Evolutionary conservation across 2,329 filamentous ascomycete genomes (phyloP).

Genomic region (Drechslerella stenobrocha): DNA sequence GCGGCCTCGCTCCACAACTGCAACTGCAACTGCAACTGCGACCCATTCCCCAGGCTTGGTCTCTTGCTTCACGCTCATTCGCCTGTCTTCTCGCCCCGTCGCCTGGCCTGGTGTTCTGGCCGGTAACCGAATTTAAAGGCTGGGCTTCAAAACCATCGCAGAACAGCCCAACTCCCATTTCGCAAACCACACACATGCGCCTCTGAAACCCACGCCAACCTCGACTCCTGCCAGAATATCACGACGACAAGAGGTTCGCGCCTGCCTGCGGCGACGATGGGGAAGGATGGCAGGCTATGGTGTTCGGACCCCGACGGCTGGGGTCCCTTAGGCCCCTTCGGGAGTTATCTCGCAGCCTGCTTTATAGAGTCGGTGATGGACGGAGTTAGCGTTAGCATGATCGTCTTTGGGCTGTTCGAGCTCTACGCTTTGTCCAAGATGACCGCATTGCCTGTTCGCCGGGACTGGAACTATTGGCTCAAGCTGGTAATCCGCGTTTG

Average conservation of each 20-base stretch:
- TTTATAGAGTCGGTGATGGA: constrained; percentile 92
- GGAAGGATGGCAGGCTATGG: constrained; percentile 47
- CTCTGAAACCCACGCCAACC: too few relatives aligned
- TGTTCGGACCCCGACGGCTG: constrained; percentile 64
- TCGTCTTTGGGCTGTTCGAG: constrained; percentile 74
- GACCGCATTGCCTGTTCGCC: constrained; percentile 68
- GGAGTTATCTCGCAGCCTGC: constrained; percentile 96
- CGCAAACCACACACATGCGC: too few relatives aligned
- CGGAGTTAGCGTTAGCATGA: constrained; percentile 74
- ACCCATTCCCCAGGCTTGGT: too few relatives aligned
- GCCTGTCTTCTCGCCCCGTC: too few relatives aligned
- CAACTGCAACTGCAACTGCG: too few relatives aligned
- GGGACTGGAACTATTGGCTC: constrained; percentile 88
- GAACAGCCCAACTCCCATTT: too few relatives aligned
- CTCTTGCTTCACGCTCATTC: too few relatives aligned
- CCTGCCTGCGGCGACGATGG: constrained; percentile 45
- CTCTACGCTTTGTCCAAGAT: constrained; percentile 78
- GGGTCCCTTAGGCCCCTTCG: constrained; percentile 79
- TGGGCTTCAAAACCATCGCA: too few relatives aligned
- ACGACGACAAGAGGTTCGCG: constrained; percentile 18
- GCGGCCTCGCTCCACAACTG: too few relatives aligned
- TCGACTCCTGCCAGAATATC: not conserved
- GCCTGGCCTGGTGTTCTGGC: too few relatives aligned
- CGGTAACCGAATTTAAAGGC: too few relatives aligned
- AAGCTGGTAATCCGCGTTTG: constrained; percentile 69